Evolutionary conservation across 257 asterid genomes (phyloP).

Genomic region (Knoxia roxburghii): DNA sequence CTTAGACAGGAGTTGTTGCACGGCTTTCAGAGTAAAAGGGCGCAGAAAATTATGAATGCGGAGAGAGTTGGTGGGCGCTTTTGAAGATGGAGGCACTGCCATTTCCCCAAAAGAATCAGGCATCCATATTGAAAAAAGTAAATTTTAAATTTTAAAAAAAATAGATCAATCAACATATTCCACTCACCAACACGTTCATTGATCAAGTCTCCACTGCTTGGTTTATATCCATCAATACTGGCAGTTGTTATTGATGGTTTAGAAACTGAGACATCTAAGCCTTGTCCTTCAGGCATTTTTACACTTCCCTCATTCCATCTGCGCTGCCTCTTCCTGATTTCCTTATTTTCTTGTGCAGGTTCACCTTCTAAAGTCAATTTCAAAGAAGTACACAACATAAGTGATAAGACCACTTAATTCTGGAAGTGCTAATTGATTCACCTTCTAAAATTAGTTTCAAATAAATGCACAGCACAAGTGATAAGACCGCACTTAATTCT

Average conservation of each 20-base stretch:
- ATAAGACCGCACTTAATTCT: no score
- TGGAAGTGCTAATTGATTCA: background rate
- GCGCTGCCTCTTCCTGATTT: conserved; percentile 33
- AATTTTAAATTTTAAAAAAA: background rate
- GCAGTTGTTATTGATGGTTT: conserved; percentile 7
- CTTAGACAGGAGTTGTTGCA: conserved; percentile 32
- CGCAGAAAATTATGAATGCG: conserved; percentile 33
- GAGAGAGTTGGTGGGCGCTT: conserved; percentile 33
- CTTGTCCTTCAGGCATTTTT: conserved; percentile 20
- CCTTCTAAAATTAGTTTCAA: no score
- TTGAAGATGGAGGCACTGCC: conserved; percentile 31
- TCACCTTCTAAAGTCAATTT: conserved; percentile 18
- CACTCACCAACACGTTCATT: conserved; percentile 32
- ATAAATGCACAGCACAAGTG: no score
- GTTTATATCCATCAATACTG: conserved; percentile 4
- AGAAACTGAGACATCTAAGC: conserved; percentile 12
- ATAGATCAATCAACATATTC: background rate
- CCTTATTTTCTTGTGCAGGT: conserved; percentile 21
- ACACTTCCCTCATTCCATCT: conserved; percentile 28
- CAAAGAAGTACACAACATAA: background rate
- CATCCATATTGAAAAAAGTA: no score
- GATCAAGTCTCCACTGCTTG: conserved; percentile 15
- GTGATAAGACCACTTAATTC: background rate
- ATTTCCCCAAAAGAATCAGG: background rate
- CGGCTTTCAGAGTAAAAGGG: conserved; percentile 39